Percentiles rank a stretch among this genome's conserved stretches.
Conservation (phyloP, 73 alveolate genomes). For the Effrenium voratum region DNA sequence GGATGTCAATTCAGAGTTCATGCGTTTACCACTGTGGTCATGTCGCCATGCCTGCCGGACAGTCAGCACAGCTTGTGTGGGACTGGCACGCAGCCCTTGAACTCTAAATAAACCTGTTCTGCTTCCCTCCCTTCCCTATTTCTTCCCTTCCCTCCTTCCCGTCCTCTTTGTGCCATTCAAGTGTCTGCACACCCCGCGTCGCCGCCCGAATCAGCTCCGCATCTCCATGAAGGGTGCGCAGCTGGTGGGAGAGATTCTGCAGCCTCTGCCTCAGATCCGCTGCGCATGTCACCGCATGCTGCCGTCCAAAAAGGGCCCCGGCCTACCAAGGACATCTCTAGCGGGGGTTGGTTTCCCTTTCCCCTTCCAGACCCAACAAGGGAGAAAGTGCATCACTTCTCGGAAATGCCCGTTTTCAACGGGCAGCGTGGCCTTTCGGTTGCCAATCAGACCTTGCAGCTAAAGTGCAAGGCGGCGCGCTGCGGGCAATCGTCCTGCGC, state of each 20-base stretch:
- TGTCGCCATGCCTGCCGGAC: no score
- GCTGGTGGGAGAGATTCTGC: conserved; percentile 69
- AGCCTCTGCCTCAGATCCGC: conserved; percentile 21
- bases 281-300: no score
- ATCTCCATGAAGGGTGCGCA: conserved; percentile 48
- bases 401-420: neutral
- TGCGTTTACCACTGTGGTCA: no score
- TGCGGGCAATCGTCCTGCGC: conserved; percentile 6
- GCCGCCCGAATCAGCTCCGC: conserved; percentile 67
- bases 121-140: no score
- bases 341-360: neutral
- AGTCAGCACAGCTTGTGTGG: no score
- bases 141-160: no score
- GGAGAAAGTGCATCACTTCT: neutral
- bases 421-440: neutral
- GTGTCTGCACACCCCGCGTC: conserved; percentile 44
- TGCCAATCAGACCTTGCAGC: neutral
- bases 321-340: neutral
- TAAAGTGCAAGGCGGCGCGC: neutral
- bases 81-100: no score
- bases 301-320: no score
- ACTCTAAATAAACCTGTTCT: no score
- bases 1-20: no score
- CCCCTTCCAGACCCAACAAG: neutral
- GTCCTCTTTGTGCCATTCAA: no score